Conservation (phyloP, 495 filamentous ascomycete genomes). For the Tetracladium setigerum region DNA sequence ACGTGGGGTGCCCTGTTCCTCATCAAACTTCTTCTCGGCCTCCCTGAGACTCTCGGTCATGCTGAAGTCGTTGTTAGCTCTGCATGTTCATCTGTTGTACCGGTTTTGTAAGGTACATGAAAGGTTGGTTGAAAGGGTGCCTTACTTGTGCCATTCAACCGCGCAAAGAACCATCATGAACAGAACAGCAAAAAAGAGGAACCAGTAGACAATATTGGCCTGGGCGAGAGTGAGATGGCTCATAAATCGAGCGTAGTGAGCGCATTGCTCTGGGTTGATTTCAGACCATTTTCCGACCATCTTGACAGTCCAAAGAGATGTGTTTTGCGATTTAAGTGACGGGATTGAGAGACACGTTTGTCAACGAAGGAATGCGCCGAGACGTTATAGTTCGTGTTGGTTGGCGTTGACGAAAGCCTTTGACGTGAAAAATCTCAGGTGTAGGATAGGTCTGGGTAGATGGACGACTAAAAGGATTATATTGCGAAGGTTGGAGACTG, state of each 20-base stretch:
- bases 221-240: slow-evolving; percentile 27
- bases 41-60: too few relatives aligned
- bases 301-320: background rate
- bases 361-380: background rate
- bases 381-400: background rate
- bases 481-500: too few relatives aligned
- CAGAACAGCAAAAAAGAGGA: slow-evolving; percentile 33
- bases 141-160: slow-evolving; percentile 33
- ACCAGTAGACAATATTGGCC: slow-evolving; percentile 41
- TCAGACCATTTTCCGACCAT: slow-evolving; percentile 16
- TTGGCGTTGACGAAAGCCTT: too few relatives aligned
- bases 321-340: background rate
- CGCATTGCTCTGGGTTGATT: slow-evolving; percentile 19
- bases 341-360: background rate
- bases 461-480: too few relatives aligned
- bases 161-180: slow-evolving; percentile 31
- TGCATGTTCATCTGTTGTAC: too few relatives aligned
- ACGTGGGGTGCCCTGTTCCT: too few relatives aligned
- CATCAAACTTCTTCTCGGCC: too few relatives aligned
- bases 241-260: slow-evolving; percentile 38
- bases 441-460: too few relatives aligned
- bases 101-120: too few relatives aligned
- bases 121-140: background rate
- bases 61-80: too few relatives aligned
- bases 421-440: too few relatives aligned